These are phyloP conservation scores for Samsoniella hepiali DNA, from an alignment of 2,329 filamentous ascomycete species.

Conservation along the genomic window DNA sequence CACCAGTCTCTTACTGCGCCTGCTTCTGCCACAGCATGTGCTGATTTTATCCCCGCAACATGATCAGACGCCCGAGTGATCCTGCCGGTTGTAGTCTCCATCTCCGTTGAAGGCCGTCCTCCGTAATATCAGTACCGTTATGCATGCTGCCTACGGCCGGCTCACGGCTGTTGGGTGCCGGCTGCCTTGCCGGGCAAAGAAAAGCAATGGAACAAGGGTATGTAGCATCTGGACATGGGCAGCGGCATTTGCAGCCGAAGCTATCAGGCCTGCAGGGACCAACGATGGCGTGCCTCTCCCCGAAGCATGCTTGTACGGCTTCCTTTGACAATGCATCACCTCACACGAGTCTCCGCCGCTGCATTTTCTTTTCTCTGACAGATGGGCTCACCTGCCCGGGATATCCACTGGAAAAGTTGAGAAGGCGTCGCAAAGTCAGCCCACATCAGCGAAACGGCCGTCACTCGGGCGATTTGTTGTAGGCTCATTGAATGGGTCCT, in stretches of 20 bases:
- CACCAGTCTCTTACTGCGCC: neutral
- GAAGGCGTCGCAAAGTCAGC: constrained; percentile 3
- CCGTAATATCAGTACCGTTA: neutral
- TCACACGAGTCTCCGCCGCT: neutral
- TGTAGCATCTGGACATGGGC: neutral
- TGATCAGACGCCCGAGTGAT: neutral
- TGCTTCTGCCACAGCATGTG: neutral
- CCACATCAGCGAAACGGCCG: constrained; percentile 15
- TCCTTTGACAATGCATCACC: neutral
- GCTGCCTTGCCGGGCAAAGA: neutral
- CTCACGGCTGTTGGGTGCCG: neutral
- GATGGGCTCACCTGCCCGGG: neutral
- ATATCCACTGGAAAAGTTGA: constrained; percentile 9
- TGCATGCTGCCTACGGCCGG: constrained; percentile 4
- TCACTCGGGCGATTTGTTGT: constrained; percentile 4
- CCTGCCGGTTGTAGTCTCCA: neutral
- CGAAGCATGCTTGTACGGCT: neutral
- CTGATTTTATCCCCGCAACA: neutral
- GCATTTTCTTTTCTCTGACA: neutral
- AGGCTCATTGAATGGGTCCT: neutral
- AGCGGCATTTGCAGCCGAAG: neutral
- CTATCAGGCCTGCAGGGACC: neutral
- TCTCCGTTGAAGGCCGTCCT: neutral
- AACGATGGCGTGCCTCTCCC: neutral
- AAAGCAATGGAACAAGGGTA: neutral